A percentile compares a stretch with the other conserved stretches of the same genome.
These are phyloP conservation scores for Achaetomium macrosporum DNA, from an alignment of 2,329 filamentous ascomycete genomes.

Conservation along the genomic window DNA sequence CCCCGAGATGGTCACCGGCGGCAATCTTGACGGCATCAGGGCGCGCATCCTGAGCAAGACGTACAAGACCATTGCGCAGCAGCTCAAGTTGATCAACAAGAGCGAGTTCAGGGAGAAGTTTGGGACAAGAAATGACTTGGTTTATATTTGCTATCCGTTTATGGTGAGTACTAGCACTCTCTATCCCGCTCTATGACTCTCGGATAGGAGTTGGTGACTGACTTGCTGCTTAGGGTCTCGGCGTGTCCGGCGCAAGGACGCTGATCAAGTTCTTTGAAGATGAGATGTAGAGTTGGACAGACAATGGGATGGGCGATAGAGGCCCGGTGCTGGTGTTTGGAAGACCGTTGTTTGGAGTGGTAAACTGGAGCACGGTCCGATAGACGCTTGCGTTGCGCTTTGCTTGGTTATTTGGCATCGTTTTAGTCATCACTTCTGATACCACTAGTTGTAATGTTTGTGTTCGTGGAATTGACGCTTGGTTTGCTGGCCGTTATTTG, in stretches of 20 bases:
- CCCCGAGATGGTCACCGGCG: slow-evolving; percentile 66
- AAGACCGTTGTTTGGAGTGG: too few relatives aligned
- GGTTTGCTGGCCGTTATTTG: too few relatives aligned
- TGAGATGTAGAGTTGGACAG: slow-evolving; percentile 19
- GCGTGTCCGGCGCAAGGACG: slow-evolving; percentile 74
- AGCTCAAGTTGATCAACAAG: slow-evolving; percentile 77
- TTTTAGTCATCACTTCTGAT: too few relatives aligned
- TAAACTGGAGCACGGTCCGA: too few relatives aligned
- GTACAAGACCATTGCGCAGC: slow-evolving; percentile 75
- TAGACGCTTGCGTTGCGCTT: too few relatives aligned
- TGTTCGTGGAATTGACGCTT: too few relatives aligned
- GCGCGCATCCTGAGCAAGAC: slow-evolving; percentile 77
- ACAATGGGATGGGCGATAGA: too few relatives aligned
- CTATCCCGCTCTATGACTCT: too few relatives aligned
- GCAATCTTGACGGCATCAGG: slow-evolving; percentile 73
- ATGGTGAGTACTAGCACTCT: slow-evolving; percentile 37
- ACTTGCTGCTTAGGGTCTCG: slow-evolving; percentile 50
- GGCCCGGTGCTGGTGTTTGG: too few relatives aligned
- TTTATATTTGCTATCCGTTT: slow-evolving; percentile 86
- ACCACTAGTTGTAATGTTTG: too few relatives aligned
- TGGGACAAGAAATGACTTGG: slow-evolving; percentile 73
- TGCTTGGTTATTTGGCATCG: too few relatives aligned
- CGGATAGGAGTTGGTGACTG: too few relatives aligned
- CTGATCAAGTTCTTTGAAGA: slow-evolving; percentile 88
- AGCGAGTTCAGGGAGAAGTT: slow-evolving; percentile 88